A percentile compares a stretch with the other conserved stretches of the same genome.
Evolutionary conservation across 257 asterid species (phyloP).

Genomic region (Petrea volubilis): DNA sequence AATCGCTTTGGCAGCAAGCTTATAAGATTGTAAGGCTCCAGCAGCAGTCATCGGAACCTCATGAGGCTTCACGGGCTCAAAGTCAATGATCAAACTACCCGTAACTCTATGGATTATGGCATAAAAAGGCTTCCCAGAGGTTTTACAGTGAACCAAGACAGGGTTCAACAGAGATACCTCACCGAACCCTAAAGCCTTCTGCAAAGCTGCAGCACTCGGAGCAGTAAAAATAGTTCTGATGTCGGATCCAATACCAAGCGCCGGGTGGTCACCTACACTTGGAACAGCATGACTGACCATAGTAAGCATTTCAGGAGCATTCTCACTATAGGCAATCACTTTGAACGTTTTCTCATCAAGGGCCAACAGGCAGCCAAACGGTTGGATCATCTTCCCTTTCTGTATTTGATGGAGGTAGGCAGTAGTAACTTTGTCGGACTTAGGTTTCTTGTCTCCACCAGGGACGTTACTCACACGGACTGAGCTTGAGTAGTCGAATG

Average conservation of each 20-base stretch:
- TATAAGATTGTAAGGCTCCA: constrained; percentile 92
- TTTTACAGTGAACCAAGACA: constrained; percentile 82
- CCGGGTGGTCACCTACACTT: constrained; percentile 76
- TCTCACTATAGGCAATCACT: constrained; percentile 82
- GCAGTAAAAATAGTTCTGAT: constrained; percentile 67
- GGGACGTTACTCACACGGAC: constrained; percentile 43
- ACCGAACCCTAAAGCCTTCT: constrained; percentile 82
- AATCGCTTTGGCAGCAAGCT: constrained; percentile 94
- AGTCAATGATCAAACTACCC: constrained; percentile 78
- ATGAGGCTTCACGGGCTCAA: constrained; percentile 96
- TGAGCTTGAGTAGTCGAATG: constrained; percentile 81
- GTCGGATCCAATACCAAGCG: constrained; percentile 74
- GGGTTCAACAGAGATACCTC: constrained; percentile 93
- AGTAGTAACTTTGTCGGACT: constrained; percentile 63
- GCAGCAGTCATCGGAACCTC: constrained; percentile 99
- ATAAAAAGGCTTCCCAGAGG: constrained; percentile 93
- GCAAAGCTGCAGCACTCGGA: constrained; percentile 82
- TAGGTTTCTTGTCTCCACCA: constrained; percentile 39
- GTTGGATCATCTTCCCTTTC: constrained; percentile 74
- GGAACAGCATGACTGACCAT: constrained; percentile 89
- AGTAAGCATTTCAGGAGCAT: constrained; percentile 89
- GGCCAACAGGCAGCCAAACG: constrained; percentile 85
- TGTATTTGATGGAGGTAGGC: constrained; percentile 88
- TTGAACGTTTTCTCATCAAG: constrained; percentile 75
- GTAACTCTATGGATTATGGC: constrained; percentile 95